A percentile compares a stretch with the other conserved stretches of the same genome.
Evolutionary conservation across 768 basidiomycete species (phyloP).

Genomic region (Rhodotorula graminis): DNA sequence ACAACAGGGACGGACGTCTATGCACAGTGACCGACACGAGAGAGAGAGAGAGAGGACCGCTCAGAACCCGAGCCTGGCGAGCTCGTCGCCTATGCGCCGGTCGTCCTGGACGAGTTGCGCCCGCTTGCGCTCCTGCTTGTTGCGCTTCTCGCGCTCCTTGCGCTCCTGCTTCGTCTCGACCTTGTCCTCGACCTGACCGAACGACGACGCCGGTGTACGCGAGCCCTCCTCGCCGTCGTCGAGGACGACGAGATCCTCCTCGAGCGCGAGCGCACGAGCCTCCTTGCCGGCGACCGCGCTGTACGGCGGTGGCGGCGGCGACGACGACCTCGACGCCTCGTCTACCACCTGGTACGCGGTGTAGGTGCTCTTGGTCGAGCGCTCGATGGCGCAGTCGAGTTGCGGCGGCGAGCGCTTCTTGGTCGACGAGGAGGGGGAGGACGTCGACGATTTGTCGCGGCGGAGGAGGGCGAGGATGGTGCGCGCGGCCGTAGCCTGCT

Average conservation of each 20-base stretch:
- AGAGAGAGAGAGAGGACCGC: no score
- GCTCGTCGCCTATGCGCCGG: not conserved
- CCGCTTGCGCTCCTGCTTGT: not conserved
- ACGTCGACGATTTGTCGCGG: not conserved
- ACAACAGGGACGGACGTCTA: no score
- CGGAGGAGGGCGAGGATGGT: not conserved
- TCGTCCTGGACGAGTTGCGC: not conserved
- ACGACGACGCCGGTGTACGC: not conserved
- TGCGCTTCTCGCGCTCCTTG: not conserved
- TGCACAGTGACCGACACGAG: no score
- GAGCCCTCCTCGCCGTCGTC: not conserved
- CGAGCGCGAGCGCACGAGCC: not conserved
- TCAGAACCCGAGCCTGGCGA: not conserved
- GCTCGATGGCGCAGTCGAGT: not conserved
- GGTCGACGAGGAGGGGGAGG: not conserved
- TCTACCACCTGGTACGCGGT: not conserved
- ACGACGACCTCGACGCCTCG: not conserved
- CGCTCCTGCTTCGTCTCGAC: not conserved
- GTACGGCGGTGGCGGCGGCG: not conserved
- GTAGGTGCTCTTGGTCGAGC: not conserved
- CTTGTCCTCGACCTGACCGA: not conserved
- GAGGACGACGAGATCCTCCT: constrained; percentile 1
- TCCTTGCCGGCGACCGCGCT: not conserved
- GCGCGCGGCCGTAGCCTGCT: not conserved
- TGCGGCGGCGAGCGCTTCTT: not conserved